Conservation (phyloP, 1,284 basidiomycete genomes). For the Leccinum griseonigrum region DNA sequence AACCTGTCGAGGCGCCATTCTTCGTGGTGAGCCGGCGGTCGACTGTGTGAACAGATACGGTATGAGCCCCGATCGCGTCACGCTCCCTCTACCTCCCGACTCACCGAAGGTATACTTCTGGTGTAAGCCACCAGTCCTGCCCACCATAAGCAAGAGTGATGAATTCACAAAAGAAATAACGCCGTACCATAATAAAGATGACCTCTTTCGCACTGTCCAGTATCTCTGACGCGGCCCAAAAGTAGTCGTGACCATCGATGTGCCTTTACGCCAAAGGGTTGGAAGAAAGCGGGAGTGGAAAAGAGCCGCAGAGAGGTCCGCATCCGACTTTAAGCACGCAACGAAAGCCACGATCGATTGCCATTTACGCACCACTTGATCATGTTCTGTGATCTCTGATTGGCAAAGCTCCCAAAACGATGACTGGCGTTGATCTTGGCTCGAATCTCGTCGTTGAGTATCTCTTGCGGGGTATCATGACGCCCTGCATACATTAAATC, state of each 20-base stretch:
- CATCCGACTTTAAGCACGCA: background rate
- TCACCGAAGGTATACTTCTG: conserved; percentile 78
- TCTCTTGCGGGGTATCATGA: conserved; percentile 75
- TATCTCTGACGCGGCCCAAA: conserved; percentile 90
- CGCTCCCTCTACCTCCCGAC: background rate
- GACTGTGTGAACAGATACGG: conserved; percentile 37
- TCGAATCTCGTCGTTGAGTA: conserved; percentile 60
- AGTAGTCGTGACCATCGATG: conserved; percentile 90
- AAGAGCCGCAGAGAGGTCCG: background rate
- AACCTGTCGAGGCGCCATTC: conserved; percentile 87
- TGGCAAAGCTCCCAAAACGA: conserved; percentile 84
- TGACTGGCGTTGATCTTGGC: conserved; percentile 75
- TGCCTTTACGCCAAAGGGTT: conserved; percentile 48
- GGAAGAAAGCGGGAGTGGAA: background rate
- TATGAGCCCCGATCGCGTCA: conserved; percentile 2
- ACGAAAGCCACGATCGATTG: background rate
- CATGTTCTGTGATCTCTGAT: conserved; percentile 63
- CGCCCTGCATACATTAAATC: conserved; percentile 43
- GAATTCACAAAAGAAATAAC: background rate
- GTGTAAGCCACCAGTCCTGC: conserved; percentile 90
- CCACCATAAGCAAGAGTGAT: conserved; percentile 7
- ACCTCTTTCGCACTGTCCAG: conserved; percentile 73
- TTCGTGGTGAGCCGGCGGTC: conserved; percentile 79
- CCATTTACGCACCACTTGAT: conserved; percentile 72
- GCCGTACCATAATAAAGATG: conserved; percentile 72